phyloP scores from a whole-genome alignment of 805 yeast genomes.

The Lachancea dasiensis region DNA sequence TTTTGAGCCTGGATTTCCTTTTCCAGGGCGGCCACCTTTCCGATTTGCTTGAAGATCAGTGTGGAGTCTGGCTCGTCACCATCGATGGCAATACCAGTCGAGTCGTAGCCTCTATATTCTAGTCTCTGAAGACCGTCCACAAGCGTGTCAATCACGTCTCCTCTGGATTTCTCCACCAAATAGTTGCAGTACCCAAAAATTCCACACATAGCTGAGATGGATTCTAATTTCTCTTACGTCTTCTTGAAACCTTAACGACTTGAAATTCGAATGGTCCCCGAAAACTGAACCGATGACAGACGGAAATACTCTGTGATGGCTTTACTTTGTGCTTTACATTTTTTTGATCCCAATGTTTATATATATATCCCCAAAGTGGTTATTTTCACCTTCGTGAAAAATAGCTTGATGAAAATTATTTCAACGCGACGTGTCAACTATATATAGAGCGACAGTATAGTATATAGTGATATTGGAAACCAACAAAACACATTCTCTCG shows the following conservation, averaged over 20 bases:
- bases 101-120: slow-evolving; percentile 98
- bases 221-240: neutral
- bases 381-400: no score
- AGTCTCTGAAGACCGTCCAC: slow-evolving; percentile 81
- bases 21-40: slow-evolving; percentile 81
- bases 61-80: slow-evolving; percentile 74
- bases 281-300: no score
- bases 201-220: slow-evolving; percentile 61
- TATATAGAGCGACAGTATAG: no score
- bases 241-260: neutral
- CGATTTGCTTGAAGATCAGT: slow-evolving; percentile 73
- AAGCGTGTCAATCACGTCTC: slow-evolving; percentile 84
- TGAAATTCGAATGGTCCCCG: no score
- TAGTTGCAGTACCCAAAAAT: slow-evolving; percentile 97
- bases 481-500: no score
- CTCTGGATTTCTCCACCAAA: slow-evolving; percentile 85
- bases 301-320: no score
- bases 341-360: no score
- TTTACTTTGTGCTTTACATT: no score
- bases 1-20: slow-evolving; percentile 49
- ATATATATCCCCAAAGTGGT: no score
- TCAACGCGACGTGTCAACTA: no score
- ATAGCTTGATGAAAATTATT: no score
- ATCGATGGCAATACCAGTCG: slow-evolving; percentile 93
- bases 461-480: no score